Evolutionary conservation across 1,139 yeast species (phyloP).

Genomic region (Kluyveromyces marxianus): DNA sequence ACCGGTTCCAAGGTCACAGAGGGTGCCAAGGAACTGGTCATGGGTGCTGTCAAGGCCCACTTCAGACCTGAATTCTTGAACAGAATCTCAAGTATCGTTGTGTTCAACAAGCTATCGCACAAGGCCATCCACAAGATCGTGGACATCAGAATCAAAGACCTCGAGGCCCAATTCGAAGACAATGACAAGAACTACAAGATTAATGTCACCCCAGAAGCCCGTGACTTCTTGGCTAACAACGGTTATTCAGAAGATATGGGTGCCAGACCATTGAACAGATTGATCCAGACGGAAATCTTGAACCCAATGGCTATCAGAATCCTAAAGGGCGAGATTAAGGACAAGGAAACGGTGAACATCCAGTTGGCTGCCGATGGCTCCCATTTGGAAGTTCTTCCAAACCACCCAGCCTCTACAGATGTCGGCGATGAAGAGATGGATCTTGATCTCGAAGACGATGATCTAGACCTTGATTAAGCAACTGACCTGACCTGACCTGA

Average conservation of each 20-base stretch:
- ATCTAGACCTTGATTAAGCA: constrained; percentile 5
- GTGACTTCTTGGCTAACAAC: constrained; percentile 70
- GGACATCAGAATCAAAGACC: constrained; percentile 70
- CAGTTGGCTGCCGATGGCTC: constrained; percentile 43
- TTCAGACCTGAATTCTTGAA: constrained; percentile 97
- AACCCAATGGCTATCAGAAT: constrained; percentile 84
- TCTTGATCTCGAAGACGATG: constrained; percentile 35
- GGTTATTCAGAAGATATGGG: constrained; percentile 94
- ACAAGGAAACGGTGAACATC: constrained; percentile 76
- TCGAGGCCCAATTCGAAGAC: constrained; percentile 74
- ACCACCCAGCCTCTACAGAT: constrained; percentile 59
- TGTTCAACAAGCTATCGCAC: constrained; percentile 85
- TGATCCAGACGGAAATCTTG: constrained; percentile 80
- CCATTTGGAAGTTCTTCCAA: constrained; percentile 76
- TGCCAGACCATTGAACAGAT: constrained; percentile 94
- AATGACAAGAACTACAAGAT: constrained; percentile 74
- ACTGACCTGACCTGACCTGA: constrained; percentile 1
- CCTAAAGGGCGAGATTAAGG: constrained; percentile 77
- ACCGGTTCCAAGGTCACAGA: constrained; percentile 57
- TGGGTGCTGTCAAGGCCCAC: constrained; percentile 80
- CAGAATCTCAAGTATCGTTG: constrained; percentile 87
- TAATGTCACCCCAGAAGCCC: constrained; percentile 62
- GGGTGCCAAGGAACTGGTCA: constrained; percentile 65
- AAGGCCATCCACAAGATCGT: constrained; percentile 91
- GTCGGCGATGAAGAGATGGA: constrained; percentile 50